phyloP scores from a whole-genome alignment of 1,284 basidiomycete genomes.

The Albatrellus sp. region DNA sequence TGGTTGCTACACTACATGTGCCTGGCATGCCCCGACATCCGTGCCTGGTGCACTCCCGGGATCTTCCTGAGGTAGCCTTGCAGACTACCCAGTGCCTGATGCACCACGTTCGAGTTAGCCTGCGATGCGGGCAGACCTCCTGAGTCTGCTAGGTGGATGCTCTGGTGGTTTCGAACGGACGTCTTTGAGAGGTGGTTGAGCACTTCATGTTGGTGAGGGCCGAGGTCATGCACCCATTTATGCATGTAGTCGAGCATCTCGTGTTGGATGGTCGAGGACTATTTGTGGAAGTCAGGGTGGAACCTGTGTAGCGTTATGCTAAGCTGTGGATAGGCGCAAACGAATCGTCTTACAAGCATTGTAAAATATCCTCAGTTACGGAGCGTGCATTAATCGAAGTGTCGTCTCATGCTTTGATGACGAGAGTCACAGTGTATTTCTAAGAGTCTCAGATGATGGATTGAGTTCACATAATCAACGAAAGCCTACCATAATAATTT shows the following conservation, averaged over 20 bases:
- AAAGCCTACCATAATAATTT: conserved; percentile 48
- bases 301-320: conserved; percentile 32
- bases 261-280: conserved; percentile 57
- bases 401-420: conserved; percentile 84
- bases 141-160: conserved; percentile 53
- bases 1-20: too few species aligned
- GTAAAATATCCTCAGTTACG: conserved; percentile 56
- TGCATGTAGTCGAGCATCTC: conserved; percentile 65
- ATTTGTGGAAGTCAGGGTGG: conserved; percentile 77
- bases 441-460: conserved; percentile 15
- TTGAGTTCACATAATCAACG: conserved; percentile 4
- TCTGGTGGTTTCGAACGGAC: conserved; percentile 60
- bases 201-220: conserved; percentile 36
- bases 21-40: too few species aligned
- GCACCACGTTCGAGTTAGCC: conserved; percentile 33
- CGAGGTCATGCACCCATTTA: conserved; percentile 48
- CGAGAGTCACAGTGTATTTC: conserved; percentile 42
- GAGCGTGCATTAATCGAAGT: conserved; percentile 43
- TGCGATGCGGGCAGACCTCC: conserved; percentile 26
- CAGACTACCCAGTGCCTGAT: conserved; percentile 33
- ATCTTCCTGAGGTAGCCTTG: conserved; percentile 34
- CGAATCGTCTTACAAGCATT: conserved; percentile 47
- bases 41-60: conserved; percentile 36
- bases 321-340: background rate
- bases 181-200: conserved; percentile 54